A percentile compares a stretch with the other conserved stretches of the same genome.
Evolutionary conservation across 2,329 filamentous ascomycete genomes (phyloP).

Genomic region (Leptodontidium sp.): DNA sequence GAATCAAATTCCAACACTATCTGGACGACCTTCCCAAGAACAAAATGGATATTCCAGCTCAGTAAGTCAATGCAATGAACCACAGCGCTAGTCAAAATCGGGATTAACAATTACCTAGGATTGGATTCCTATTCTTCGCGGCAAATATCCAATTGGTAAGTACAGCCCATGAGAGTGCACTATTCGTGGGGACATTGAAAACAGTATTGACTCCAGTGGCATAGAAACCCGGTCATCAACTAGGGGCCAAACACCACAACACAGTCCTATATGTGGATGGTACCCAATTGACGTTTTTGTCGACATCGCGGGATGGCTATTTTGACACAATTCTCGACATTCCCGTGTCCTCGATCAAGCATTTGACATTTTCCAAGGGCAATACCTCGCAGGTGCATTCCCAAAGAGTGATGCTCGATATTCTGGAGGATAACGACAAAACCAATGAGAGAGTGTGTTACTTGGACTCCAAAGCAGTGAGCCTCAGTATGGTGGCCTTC

Average conservation of each 20-base stretch:
- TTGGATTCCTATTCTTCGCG: constrained; percentile 16
- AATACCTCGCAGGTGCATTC: neutral
- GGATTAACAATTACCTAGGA: neutral
- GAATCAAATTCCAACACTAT: constrained; percentile 36
- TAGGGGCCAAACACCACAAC: constrained; percentile 23
- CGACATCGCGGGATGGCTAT: constrained; percentile 6
- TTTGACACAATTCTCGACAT: constrained; percentile 31
- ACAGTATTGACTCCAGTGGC: neutral
- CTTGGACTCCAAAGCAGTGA: neutral
- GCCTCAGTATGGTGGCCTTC: constrained; percentile 3
- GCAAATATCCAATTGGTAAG: constrained; percentile 16
- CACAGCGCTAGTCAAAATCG: neutral
- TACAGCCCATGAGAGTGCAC: neutral
- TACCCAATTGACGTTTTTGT: constrained; percentile 20
- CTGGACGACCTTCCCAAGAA: constrained; percentile 29
- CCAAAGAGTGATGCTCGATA: neutral
- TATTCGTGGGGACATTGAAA: neutral
- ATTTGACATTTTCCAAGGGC: neutral
- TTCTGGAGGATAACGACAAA: neutral
- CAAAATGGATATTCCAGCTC: neutral
- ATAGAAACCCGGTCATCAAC: constrained; percentile 16
- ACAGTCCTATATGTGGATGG: constrained; percentile 26
- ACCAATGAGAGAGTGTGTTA: neutral
- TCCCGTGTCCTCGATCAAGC: constrained; percentile 10
- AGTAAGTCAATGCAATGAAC: neutral